Conservation (phyloP, 441 rosid species). For the Brassica hybrid region DNA sequence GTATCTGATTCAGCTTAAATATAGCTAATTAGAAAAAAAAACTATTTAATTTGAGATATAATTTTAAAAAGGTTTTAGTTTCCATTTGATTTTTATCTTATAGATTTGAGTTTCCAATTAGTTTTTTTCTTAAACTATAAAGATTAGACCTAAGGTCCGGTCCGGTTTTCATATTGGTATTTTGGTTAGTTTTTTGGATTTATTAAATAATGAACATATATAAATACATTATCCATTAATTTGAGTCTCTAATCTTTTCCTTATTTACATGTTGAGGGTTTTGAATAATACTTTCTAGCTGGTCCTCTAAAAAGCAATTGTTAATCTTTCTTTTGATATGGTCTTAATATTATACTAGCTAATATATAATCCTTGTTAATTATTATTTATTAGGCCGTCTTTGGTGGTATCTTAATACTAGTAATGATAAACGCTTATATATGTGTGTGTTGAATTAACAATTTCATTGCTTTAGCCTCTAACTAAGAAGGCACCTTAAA, state of each 20-base stretch:
- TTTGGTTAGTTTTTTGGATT: neutral
- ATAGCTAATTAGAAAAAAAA: neutral
- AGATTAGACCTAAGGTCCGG: neutral
- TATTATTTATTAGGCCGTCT: constrained; percentile 24
- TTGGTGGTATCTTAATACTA: neutral
- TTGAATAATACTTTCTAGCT: neutral
- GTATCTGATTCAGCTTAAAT: neutral
- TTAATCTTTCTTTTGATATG: constrained; percentile 18
- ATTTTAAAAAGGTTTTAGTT: neutral
- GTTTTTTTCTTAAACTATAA: too few species aligned
- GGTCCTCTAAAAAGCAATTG: neutral
- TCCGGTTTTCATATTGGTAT: neutral
- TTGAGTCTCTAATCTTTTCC: neutral
- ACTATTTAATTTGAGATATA: neutral
- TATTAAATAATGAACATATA: neutral
- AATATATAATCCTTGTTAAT: neutral
- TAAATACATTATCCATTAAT: constrained; percentile 1
- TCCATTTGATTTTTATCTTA: neutral
- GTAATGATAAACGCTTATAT: constrained; percentile 10
- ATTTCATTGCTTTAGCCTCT: constrained; percentile 1
- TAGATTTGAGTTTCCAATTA: neutral
- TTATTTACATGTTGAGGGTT: constrained; percentile 14
- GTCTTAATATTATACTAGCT: constrained; percentile 27
- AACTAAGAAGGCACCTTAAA: constrained; percentile 10
- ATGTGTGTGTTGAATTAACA: neutral